Percentiles rank a stretch among this genome's conserved stretches.
These are phyloP conservation scores for Ustilaginoidea virens DNA, from an alignment of 2,329 filamentous ascomycete genomes.

Conservation along the genomic window DNA sequence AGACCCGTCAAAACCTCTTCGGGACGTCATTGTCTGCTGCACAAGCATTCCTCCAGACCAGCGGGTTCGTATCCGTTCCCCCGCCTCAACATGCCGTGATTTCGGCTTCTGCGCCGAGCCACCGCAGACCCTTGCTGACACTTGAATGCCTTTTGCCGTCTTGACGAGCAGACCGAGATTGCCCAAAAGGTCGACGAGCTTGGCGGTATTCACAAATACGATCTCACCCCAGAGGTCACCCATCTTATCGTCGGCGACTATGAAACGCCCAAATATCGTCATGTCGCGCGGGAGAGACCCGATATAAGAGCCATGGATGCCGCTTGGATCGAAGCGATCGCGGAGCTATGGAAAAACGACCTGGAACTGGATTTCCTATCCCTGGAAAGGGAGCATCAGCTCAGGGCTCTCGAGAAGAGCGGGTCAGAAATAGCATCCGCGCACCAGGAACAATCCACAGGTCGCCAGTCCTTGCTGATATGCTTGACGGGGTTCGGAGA, in stretches of 20 bases:
- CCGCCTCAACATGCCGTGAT: slow-evolving; percentile 1
- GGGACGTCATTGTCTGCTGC: slow-evolving; percentile 68
- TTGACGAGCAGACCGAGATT: slow-evolving; percentile 42
- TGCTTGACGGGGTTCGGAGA: slow-evolving; percentile 45
- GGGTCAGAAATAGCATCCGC: slow-evolving; percentile 23
- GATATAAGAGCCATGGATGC: slow-evolving; percentile 73
- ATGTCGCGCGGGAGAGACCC: slow-evolving; percentile 76
- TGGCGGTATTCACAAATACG: slow-evolving; percentile 74
- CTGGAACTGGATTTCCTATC: slow-evolving; percentile 57
- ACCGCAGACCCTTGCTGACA: slow-evolving; percentile 4
- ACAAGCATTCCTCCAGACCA: slow-evolving; percentile 70
- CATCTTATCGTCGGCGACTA: slow-evolving; percentile 85
- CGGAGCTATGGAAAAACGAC: slow-evolving; percentile 66
- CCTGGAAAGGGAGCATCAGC: slow-evolving; percentile 50
- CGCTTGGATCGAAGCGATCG: slow-evolving; percentile 73
- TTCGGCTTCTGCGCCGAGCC: too few relatives aligned
- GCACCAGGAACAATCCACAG: slow-evolving; percentile 7
- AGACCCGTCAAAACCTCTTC: slow-evolving; percentile 49
- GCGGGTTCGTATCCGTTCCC: slow-evolving; percentile 39
- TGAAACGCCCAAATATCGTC: slow-evolving; percentile 85
- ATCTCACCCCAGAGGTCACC: slow-evolving; percentile 90
- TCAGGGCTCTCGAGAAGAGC: slow-evolving; percentile 46
- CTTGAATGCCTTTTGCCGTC: too few relatives aligned
- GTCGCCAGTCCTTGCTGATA: slow-evolving; percentile 28
- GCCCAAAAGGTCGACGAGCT: slow-evolving; percentile 57